Evolutionary conservation across 208 protist species (phyloP).

Genomic region (Trypanosoma rangeli): DNA sequence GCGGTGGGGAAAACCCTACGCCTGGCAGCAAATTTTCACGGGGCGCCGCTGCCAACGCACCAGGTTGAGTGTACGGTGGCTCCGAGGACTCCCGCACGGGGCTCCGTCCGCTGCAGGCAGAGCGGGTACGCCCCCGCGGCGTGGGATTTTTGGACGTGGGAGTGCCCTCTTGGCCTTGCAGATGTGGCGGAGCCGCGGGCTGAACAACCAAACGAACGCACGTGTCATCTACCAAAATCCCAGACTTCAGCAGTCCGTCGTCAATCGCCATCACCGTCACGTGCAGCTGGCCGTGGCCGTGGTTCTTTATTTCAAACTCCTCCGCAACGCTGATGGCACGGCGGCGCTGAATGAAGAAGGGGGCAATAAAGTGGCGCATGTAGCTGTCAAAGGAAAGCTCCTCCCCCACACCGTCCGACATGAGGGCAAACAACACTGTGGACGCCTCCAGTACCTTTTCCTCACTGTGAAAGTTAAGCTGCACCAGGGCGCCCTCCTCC

Average conservation of each 20-base stretch:
- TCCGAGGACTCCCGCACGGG: neutral
- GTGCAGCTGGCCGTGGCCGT: slow-evolving; percentile 17
- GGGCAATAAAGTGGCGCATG: slow-evolving; percentile 27
- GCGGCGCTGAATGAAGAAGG: slow-evolving; percentile 19
- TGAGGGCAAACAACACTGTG: slow-evolving; percentile 12
- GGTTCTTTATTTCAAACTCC: slow-evolving; percentile 26
- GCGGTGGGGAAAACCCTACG: neutral
- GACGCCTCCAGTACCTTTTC: neutral
- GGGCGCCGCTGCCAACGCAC: neutral
- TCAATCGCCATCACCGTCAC: slow-evolving; percentile 12
- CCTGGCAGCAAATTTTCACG: neutral
- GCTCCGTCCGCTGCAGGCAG: neutral
- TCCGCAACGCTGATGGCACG: slow-evolving; percentile 24
- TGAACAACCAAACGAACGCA: slow-evolving; percentile 15
- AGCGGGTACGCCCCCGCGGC: neutral
- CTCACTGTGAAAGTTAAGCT: slow-evolving; percentile 6
- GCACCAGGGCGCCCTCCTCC: slow-evolving; percentile 18
- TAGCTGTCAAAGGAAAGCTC: slow-evolving; percentile 23
- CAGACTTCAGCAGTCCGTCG: slow-evolving; percentile 14
- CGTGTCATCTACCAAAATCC: slow-evolving; percentile 13
- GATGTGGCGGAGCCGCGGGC: slow-evolving; percentile 6
- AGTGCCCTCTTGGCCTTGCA: slow-evolving; percentile 10
- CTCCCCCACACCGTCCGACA: slow-evolving; percentile 8
- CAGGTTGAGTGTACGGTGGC: neutral
- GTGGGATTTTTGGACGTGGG: neutral